These are phyloP conservation scores for Plectranthus barbatus DNA, from an alignment of 257 asterid species.

Conservation along the genomic window DNA sequence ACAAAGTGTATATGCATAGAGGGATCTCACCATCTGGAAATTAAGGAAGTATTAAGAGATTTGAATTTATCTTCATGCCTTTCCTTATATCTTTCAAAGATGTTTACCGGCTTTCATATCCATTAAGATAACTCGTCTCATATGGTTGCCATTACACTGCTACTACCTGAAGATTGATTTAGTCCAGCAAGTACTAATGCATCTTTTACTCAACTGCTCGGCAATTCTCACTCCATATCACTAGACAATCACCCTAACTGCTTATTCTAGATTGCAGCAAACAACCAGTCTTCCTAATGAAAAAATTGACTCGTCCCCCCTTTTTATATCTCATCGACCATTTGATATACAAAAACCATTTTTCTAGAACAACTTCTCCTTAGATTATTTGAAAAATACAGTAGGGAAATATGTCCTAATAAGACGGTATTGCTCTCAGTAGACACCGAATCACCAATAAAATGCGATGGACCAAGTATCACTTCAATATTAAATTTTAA, in stretches of 20 bases:
- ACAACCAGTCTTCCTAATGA: neutral
- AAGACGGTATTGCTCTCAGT: neutral
- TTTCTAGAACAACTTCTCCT: neutral
- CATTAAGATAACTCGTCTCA: neutral
- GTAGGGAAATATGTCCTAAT: neutral
- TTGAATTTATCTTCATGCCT: neutral
- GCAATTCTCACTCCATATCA: neutral
- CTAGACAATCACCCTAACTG: neutral
- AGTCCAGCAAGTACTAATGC: neutral
- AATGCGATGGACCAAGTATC: neutral
- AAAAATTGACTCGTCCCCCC: neutral
- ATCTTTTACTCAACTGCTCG: neutral
- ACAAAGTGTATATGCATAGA: neutral
- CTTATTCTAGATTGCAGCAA: neutral
- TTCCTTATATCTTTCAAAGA: neutral
- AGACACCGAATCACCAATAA: neutral
- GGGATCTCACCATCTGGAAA: neutral
- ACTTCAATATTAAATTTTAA: neutral
- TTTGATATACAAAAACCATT: neutral
- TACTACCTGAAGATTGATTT: neutral
- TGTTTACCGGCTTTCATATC: neutral
- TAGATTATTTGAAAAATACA: neutral
- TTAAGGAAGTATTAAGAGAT: neutral
- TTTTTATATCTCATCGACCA: neutral
- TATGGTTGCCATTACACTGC: neutral